Conservation (phyloP, 2,329 filamentous ascomycete genomes). For the Cercospora sp. region DNA sequence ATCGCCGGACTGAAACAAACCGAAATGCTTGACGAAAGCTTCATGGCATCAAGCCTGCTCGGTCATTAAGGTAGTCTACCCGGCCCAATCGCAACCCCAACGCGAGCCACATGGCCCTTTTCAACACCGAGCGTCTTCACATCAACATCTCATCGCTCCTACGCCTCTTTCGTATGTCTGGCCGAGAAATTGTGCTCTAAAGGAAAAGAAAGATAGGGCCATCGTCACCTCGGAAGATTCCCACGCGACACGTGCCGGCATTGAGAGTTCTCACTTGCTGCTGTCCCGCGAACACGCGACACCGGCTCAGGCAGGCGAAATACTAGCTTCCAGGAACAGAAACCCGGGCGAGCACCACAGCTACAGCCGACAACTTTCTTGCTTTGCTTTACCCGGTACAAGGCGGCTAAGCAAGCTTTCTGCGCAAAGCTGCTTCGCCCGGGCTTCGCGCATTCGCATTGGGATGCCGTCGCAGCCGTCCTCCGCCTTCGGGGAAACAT, state of each 20-base stretch:
- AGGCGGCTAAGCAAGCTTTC: background rate
- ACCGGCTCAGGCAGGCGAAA: background rate
- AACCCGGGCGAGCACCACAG: background rate
- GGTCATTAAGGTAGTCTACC: background rate
- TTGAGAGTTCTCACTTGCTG: background rate
- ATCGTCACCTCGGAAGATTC: background rate
- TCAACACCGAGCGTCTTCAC: background rate
- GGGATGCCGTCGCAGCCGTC: background rate
- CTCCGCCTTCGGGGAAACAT: background rate
- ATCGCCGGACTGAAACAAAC: background rate
- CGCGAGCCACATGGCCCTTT: background rate
- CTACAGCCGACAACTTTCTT: background rate
- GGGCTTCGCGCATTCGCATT: background rate
- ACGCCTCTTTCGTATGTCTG: background rate
- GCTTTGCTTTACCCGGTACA: background rate
- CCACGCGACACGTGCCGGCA: background rate
- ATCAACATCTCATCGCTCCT: background rate
- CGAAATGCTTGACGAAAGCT: background rate
- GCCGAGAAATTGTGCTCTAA: background rate
- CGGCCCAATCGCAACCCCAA: background rate
- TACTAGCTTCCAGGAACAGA: background rate
- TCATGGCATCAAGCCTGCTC: background rate
- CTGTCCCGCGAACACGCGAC: background rate
- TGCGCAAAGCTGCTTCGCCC: background rate
- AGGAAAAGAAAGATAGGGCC: background rate